phyloP scores from a whole-genome alignment of 1,284 basidiomycete species.

The Peniophora sp. region DNA sequence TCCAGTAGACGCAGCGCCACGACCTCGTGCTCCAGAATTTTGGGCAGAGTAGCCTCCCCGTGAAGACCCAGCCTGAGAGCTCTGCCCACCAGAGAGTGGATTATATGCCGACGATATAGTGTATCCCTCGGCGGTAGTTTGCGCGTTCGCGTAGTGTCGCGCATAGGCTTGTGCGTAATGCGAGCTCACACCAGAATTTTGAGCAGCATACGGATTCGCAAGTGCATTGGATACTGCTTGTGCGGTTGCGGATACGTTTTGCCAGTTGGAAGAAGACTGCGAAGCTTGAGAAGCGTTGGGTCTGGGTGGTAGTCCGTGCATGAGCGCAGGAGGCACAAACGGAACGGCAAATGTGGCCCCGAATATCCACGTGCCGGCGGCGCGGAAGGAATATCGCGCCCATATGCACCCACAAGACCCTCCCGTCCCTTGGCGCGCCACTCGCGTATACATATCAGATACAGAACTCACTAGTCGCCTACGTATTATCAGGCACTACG shows the following conservation, averaged over 20 bases:
- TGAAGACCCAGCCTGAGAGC: slow-evolving; percentile 2
- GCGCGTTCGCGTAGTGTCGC: slow-evolving; percentile 19
- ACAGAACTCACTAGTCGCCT: too few species aligned
- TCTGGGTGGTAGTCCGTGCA: neutral
- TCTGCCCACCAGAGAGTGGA: slow-evolving; percentile 12
- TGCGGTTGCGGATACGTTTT: slow-evolving; percentile 11
- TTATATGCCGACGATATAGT: slow-evolving; percentile 44
- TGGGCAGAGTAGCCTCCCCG: neutral
- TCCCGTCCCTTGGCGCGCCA: too few species aligned
- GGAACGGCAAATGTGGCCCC: too few species aligned
- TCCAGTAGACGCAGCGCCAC: neutral
- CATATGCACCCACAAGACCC: too few species aligned
- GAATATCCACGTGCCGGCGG: too few species aligned
- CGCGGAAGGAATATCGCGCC: too few species aligned
- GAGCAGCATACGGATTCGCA: slow-evolving; percentile 29
- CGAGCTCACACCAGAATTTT: slow-evolving; percentile 15
- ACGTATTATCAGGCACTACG: too few species aligned
- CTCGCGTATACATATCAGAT: too few species aligned
- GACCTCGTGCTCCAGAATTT: neutral
- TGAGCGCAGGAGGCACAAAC: neutral
- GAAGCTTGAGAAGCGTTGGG: neutral
- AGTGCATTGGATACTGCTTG: slow-evolving; percentile 25
- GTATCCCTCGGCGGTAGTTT: slow-evolving; percentile 45
- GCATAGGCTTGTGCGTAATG: slow-evolving; percentile 60
- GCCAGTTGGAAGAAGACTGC: neutral